phyloP scores from a whole-genome alignment of 495 filamentous ascomycete species.

The Neurospora sp. region DNA sequence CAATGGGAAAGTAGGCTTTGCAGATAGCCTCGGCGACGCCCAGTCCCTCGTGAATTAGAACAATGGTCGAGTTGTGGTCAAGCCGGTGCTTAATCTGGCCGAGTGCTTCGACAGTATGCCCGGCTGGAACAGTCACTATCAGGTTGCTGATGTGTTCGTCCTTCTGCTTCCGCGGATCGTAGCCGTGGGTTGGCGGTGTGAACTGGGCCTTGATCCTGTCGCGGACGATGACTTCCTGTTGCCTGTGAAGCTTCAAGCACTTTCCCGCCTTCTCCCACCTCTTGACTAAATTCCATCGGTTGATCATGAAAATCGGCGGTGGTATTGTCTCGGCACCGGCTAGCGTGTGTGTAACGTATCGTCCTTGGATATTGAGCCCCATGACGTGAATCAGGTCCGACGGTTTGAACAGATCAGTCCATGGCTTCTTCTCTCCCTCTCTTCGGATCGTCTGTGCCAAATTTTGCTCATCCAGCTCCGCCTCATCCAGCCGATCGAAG shows the following conservation, averaged over 20 bases:
- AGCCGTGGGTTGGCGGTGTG: neutral
- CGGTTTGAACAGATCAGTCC: neutral
- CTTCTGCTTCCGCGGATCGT: conserved; percentile 10
- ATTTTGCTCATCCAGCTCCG: neutral
- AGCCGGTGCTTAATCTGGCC: conserved; percentile 52
- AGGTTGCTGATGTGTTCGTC: conserved; percentile 56
- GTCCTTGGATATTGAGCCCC: conserved; percentile 39
- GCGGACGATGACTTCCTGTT: conserved; percentile 2
- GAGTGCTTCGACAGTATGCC: conserved; percentile 47
- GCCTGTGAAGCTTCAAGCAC: conserved; percentile 14
- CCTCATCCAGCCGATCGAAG: neutral
- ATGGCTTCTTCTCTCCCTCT: neutral
- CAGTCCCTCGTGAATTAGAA: conserved; percentile 76
- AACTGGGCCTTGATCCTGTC: conserved; percentile 12
- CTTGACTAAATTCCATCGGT: conserved; percentile 4
- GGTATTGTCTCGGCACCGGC: conserved; percentile 22
- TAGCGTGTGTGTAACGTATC: conserved; percentile 41
- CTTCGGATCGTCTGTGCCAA: neutral
- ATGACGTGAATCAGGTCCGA: conserved; percentile 42
- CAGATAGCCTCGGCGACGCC: conserved; percentile 70
- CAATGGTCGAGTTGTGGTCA: conserved; percentile 61
- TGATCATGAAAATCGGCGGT: conserved; percentile 21
- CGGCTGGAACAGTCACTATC: conserved; percentile 58
- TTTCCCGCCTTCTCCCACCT: conserved; percentile 17
- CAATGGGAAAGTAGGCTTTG: conserved; percentile 54